phyloP scores from a whole-genome alignment of 768 basidiomycete species.

The Kwoniella sp. region DNA sequence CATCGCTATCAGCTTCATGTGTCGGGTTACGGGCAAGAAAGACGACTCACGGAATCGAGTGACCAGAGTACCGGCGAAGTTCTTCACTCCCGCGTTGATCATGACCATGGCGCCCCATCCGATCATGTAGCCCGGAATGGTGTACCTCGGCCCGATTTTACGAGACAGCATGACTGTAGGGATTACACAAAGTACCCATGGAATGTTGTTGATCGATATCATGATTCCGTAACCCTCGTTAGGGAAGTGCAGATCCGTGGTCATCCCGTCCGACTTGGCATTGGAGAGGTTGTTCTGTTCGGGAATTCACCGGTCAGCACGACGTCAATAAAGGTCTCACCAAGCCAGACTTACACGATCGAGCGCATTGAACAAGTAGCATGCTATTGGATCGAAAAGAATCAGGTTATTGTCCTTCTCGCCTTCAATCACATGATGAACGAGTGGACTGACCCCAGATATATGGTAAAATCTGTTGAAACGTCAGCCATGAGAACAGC shows the following conservation, averaged over 20 bases:
- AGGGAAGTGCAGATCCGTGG: slow-evolving; percentile 35
- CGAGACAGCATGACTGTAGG: slow-evolving; percentile 36
- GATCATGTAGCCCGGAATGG: slow-evolving; percentile 37
- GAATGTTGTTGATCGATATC: slow-evolving; percentile 33
- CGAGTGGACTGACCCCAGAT: too few species aligned
- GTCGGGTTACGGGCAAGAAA: neutral
- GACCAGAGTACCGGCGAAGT: slow-evolving; percentile 28
- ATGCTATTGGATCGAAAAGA: neutral
- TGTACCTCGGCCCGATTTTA: slow-evolving; percentile 32
- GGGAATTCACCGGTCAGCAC: neutral
- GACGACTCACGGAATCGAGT: slow-evolving; percentile 29
- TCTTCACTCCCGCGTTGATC: slow-evolving; percentile 31
- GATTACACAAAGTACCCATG: slow-evolving; percentile 24
- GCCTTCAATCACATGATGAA: too few species aligned
- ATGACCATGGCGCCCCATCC: slow-evolving; percentile 34
- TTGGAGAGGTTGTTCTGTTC: slow-evolving; percentile 28
- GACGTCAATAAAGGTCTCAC: too few species aligned
- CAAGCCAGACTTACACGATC: slow-evolving; percentile 20
- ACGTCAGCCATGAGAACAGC: too few species aligned
- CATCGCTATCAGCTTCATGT: neutral
- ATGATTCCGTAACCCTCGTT: slow-evolving; percentile 33
- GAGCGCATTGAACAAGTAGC: slow-evolving; percentile 31
- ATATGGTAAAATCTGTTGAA: slow-evolving; percentile 17
- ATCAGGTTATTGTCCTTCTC: too few species aligned
- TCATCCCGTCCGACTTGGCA: slow-evolving; percentile 39